Base-by-base conservation (phyloP, 1,284 basidiomycete genomes). In the Austropuccinia psidii region DNA sequence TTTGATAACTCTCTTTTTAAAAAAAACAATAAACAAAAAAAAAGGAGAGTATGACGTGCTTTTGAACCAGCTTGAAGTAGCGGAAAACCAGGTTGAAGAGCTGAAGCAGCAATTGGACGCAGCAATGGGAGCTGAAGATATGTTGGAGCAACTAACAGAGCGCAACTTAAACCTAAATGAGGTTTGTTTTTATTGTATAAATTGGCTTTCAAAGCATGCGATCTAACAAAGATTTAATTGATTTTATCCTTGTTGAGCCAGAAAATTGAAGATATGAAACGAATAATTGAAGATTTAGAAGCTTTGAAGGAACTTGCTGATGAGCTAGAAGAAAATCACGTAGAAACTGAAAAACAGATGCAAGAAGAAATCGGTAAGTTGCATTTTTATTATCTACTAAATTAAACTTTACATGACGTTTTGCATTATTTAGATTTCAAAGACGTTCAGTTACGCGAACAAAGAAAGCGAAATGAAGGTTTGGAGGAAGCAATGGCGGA, bases 211-310 rank as follows among this genome's bases (percentile, higher is more conserved):
- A 11, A 24, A 43, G n/a, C 5, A 17, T 37, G 45, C 47, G 9
- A 17, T 29, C 33, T 54, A 7, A 52, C 31, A 24, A 31, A 33
- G 6, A 31, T 49, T 0, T 17, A 4, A 61, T 47, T 8, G 17
- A 60, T 35, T 43, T 17, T 33, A 31, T 31, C 17, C 13, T 27
- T 13, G n/a, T 21, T 43, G 31, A 37, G 39, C 39, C 79, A 90
- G 91, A 95, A 90, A 87, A 91, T 98, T 76, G 95, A 98, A 79
- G 92, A 96, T 82, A 93, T 98, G 89, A 86, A 90, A 5, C 89
- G 91, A 69, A 91, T 90, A 0, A 93, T 98, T 65, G 95, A 98
- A 79, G 95, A 98, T 79, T 86, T 97, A 17, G 95, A 98, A 79
- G 88, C 94, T 15, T 86, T 98, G 64, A 92, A 94, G 80, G 94